Percentiles rank a stretch among this genome's conserved stretches.
These are phyloP conservation scores for Boletus reticulatus DNA, from an alignment of 768 basidiomycete species.

Conservation along the genomic window DNA sequence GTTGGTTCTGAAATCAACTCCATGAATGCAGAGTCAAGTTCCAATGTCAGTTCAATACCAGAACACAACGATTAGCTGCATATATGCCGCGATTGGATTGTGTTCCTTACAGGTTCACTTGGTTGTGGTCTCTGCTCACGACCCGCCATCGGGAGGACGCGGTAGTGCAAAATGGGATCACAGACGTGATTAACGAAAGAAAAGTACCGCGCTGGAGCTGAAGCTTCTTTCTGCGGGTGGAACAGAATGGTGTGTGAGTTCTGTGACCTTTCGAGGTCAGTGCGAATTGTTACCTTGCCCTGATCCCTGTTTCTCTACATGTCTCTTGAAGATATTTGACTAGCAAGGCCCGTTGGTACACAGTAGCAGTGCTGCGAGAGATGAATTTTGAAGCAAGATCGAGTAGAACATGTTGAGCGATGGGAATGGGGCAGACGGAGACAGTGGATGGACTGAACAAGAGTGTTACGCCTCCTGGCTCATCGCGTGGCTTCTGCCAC, in stretches of 20 bases:
- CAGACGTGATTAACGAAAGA: not conserved
- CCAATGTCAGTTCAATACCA: not conserved
- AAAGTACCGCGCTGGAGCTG: not conserved
- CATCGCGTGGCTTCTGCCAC: conserved; percentile 31
- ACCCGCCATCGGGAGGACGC: conserved; percentile 19
- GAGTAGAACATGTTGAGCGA: conserved; percentile 19
- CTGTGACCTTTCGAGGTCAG: conserved; percentile 1
- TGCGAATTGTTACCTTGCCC: conserved; percentile 23
- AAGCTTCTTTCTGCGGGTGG: not conserved
- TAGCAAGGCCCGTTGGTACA: not conserved
- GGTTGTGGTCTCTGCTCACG: conserved; percentile 14
- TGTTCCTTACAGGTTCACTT: conserved; percentile 2
- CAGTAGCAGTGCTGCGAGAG: not conserved
- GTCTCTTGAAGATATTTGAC: not conserved
- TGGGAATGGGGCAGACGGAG: conserved; percentile 29
- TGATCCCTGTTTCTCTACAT: conserved; percentile 17
- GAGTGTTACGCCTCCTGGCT: conserved; percentile 31
- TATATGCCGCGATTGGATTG: conserved; percentile 12
- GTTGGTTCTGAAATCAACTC: conserved; percentile 6
- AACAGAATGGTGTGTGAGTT: conserved; percentile 7
- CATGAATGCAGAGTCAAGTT: not conserved
- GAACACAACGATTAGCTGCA: conserved; percentile 10
- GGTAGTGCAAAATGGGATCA: conserved; percentile 2
- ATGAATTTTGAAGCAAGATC: conserved; percentile 10
- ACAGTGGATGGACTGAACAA: conserved; percentile 33